Base-by-base conservation (phyloP, 1,139 yeast genomes). In the Kazachstania sp. region DNA sequence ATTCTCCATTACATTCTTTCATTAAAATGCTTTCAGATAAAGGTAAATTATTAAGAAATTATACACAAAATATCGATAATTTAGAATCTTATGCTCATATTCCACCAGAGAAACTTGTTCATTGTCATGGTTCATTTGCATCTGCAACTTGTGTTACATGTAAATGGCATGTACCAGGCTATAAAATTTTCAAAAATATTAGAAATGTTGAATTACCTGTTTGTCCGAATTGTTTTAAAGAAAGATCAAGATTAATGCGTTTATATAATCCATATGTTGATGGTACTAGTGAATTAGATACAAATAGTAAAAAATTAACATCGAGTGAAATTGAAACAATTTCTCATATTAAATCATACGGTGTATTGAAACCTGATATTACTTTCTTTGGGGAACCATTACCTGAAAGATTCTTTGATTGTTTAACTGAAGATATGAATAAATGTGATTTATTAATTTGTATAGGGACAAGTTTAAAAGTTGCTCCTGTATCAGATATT, bases 121-220 rank as follows among this genome's bases (percentile, higher is more conserved):
- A 90, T 65, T 92, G 98, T 61, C 98, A 92, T 65, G 98, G 98
- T 0, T 86, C 96, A 1, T 90, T 92, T 68, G 96, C 95, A 0
- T 77, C 79, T 0, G 97, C 97, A 2, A 78, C 90, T 2, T 92
- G 97, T 64, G 75, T 83, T 35, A 83, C 94, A 1, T 92, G 97
- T 65, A 74, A 77, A 45, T 74, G 73, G 61, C 69, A 75, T 56
- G 78, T 83, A 4, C 76, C 79, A 1, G 97, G 97, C 12, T 79
- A 77, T 47, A 70, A 70, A 19, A 73, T 92, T 4, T 84, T 75
- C 57, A 74, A 75, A 4, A 76, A 77, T 47, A 81, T 92, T 31
- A 71, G 83, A 51, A 67, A 68, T 2, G 72, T 78, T 45, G 76
- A 77, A 48, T 72, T 88, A n/a, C 86, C 96, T 1, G 67, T 76